These are phyloP conservation scores for Rhizopus microsporus DNA, from an alignment of 371 early-diverging fungal genomes.

Conservation along the genomic window DNA sequence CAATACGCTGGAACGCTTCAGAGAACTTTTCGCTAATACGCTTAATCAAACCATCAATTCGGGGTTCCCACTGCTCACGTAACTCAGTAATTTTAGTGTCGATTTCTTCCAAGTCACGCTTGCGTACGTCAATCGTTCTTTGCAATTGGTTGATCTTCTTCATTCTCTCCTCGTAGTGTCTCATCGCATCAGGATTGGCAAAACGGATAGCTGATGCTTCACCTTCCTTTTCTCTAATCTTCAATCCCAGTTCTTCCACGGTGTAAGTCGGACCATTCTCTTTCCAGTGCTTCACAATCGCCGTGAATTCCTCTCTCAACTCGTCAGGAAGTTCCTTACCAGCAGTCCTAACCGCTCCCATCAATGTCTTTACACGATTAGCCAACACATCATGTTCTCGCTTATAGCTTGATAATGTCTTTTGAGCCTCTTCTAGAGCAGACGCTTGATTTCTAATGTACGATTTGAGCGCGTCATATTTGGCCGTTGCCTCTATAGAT, in stretches of 20 bases:
- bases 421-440: slow-evolving; percentile 11
- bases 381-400: slow-evolving; percentile 2
- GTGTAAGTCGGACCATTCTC: slow-evolving; percentile 31
- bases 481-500: neutral
- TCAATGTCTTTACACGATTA: slow-evolving; percentile 21
- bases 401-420: neutral
- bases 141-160: slow-evolving; percentile 37
- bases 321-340: slow-evolving; percentile 44
- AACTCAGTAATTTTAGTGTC: slow-evolving; percentile 28
- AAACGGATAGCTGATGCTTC: slow-evolving; percentile 48
- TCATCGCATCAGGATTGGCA: slow-evolving; percentile 59
- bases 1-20: slow-evolving; percentile 78
- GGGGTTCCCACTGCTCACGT: slow-evolving; percentile 69
- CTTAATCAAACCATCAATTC: slow-evolving; percentile 57
- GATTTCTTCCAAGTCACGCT: slow-evolving; percentile 28
- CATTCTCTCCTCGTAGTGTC: slow-evolving; percentile 65
- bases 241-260: slow-evolving; percentile 29
- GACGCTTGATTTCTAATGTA: neutral
- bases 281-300: slow-evolving; percentile 34
- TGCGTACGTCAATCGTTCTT: slow-evolving; percentile 36
- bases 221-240: slow-evolving; percentile 56
- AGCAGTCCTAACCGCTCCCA: slow-evolving; percentile 45
- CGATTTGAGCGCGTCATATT: neutral
- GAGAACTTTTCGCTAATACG: slow-evolving; percentile 74
- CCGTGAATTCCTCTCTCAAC: slow-evolving; percentile 53